These are phyloP conservation scores for Leccinum insolens DNA, from an alignment of 1,284 basidiomycete species.

Conservation along the genomic window DNA sequence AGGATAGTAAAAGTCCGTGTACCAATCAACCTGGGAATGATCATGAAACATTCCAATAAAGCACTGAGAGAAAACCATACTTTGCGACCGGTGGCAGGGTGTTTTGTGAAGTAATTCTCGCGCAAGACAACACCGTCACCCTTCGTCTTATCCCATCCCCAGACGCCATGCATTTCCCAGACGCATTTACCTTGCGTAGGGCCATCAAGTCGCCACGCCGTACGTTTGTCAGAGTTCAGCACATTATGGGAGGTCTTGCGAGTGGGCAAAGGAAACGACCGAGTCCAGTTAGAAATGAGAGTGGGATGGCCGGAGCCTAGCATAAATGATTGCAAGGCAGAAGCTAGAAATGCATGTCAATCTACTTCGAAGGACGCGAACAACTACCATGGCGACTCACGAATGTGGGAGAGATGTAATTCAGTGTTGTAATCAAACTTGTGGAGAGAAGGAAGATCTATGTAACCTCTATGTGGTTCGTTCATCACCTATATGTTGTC, in stretches of 20 bases:
- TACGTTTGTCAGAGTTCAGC: conserved; percentile 59
- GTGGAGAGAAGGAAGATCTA: conserved; percentile 82
- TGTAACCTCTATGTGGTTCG: conserved; percentile 94
- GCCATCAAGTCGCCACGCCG: conserved; percentile 73
- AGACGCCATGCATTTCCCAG: conserved; percentile 93
- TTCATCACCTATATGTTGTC: conserved; percentile 78
- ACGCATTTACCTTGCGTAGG: conserved; percentile 74
- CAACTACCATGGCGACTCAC: conserved; percentile 46
- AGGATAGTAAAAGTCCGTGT: conserved; percentile 85
- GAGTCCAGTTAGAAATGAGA: conserved; percentile 70
- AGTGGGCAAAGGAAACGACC: conserved; percentile 86
- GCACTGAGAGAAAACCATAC: conserved; percentile 35
- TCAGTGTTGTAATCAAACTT: conserved; percentile 94
- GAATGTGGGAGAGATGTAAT: conserved; percentile 83
- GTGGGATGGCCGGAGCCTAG: conserved; percentile 82
- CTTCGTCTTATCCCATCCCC: conserved; percentile 83
- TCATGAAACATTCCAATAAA: conserved; percentile 1
- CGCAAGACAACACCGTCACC: conserved; percentile 76
- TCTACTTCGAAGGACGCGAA: not conserved
- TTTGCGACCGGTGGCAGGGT: conserved; percentile 63
- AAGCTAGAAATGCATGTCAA: conserved; percentile 47
- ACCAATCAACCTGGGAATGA: conserved; percentile 70
- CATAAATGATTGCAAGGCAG: conserved; percentile 83
- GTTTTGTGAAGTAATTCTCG: conserved; percentile 84
- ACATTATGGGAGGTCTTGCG: conserved; percentile 56